A percentile compares a stretch with the other conserved stretches of the same genome.
Evolutionary conservation across 305 asterid genomes (phyloP).

Genomic region (Rubia tinctorum): DNA sequence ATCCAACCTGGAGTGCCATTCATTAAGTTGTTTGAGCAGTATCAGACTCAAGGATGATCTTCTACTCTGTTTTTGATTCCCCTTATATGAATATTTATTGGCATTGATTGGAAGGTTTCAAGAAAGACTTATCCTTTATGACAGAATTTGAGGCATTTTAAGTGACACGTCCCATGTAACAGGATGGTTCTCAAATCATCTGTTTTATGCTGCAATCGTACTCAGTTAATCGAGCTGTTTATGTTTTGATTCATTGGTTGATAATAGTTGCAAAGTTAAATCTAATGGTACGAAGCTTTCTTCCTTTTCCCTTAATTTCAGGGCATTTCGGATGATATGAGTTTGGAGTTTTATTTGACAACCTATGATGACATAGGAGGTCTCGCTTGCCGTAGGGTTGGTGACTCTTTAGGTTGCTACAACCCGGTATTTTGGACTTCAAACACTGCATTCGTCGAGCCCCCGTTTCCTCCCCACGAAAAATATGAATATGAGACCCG

Average conservation of each 20-base stretch:
- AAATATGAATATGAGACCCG: slow-evolving; percentile 50
- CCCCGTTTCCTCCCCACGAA: slow-evolving; percentile 74
- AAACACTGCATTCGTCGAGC: slow-evolving; percentile 40
- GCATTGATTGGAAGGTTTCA: neutral
- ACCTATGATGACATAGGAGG: slow-evolving; percentile 87
- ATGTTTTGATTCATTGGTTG: neutral
- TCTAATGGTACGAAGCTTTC: neutral
- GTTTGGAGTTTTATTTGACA: slow-evolving; percentile 74
- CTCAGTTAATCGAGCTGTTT: neutral
- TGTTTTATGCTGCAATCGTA: neutral
- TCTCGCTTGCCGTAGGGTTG: slow-evolving; percentile 76
- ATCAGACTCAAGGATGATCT: neutral
- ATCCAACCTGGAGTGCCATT: too few relatives aligned
- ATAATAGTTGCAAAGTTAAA: neutral
- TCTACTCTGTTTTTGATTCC: neutral
- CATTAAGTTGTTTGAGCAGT: neutral
- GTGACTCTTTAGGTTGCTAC: slow-evolving; percentile 46
- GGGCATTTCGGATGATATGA: slow-evolving; percentile 74
- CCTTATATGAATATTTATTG: neutral
- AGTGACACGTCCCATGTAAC: neutral
- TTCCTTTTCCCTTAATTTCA: slow-evolving; percentile 29
- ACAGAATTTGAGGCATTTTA: neutral
- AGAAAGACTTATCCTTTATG: neutral
- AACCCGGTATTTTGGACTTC: slow-evolving; percentile 84
- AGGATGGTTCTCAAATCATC: neutral